A percentile compares a stretch with the other conserved stretches of the same genome.
Conservation (phyloP, 108 stramenopile genomes). For the Ochromonas danica region DNA sequence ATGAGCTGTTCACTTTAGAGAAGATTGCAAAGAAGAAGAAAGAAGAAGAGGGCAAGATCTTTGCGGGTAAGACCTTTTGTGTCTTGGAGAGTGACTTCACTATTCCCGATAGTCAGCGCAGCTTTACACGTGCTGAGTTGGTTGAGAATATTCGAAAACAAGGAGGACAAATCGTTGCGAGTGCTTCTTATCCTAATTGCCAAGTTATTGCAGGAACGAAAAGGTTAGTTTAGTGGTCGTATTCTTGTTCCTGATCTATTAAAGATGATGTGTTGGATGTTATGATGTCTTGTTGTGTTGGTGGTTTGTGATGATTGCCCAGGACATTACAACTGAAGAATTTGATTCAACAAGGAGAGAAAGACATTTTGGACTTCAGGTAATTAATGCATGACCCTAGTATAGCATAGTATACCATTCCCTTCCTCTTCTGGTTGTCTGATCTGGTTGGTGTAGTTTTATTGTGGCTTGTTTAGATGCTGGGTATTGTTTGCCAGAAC, state of each 20-base stretch:
- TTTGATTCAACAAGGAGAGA: neutral
- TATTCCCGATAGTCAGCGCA: neutral
- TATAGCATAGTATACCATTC: neutral
- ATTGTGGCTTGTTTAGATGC: neutral
- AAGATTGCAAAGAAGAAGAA: neutral
- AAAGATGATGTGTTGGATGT: too few species aligned
- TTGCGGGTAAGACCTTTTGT: neutral
- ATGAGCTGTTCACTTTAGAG: neutral
- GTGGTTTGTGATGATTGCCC: neutral
- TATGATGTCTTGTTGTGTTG: too few species aligned
- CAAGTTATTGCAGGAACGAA: neutral
- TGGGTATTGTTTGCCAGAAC: neutral
- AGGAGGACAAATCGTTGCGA: slow-evolving; percentile 22
- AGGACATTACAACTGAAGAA: neutral
- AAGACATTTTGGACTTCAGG: slow-evolving; percentile 5
- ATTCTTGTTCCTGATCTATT: neutral
- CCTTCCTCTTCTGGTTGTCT: too few species aligned
- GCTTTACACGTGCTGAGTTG: neutral
- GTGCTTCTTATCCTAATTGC: neutral
- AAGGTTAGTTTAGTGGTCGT: neutral
- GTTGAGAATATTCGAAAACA: slow-evolving; percentile 3
- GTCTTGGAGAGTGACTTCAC: neutral
- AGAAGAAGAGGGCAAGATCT: neutral
- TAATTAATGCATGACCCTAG: neutral
- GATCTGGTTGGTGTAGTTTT: too few species aligned